phyloP scores from a whole-genome alignment of 192 early-diverging fungal species.

The Gonapodya prolifera region DNA sequence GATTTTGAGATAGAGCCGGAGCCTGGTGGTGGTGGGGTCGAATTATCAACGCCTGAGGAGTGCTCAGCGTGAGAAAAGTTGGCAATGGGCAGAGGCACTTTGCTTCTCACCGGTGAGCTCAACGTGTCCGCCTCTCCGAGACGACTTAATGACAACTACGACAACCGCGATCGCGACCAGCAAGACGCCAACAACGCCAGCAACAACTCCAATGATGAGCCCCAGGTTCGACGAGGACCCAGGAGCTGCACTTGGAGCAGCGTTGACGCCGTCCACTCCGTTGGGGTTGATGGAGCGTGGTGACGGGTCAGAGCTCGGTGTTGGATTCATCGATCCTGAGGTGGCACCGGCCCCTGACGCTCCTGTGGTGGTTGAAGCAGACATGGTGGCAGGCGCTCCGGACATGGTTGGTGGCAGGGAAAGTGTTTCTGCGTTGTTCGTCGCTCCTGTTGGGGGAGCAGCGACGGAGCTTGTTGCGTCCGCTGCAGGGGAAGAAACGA shows the following conservation, averaged over 20 bases:
- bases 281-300: neutral
- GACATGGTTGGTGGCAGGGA: neutral
- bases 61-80: neutral
- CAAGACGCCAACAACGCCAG: neutral
- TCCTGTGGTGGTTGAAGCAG: neutral
- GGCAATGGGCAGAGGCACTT: no score
- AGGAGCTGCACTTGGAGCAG: neutral
- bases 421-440: no score
- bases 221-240: neutral
- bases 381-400: neutral
- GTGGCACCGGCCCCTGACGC: neutral
- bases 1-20: neutral
- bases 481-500: neutral
- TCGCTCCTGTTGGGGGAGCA: no score
- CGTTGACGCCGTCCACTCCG: neutral
- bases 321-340: neutral
- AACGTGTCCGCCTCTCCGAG: neutral
- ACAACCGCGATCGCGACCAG: neutral
- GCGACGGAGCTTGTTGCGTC: no score
- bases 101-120: neutral
- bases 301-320: neutral
- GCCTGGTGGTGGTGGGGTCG: neutral
- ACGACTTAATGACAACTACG: neutral
- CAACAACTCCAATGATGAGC: neutral
- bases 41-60: neutral